Conservation (phyloP, 164 flowering plant genomes). For the Berberis thunbergii region DNA sequence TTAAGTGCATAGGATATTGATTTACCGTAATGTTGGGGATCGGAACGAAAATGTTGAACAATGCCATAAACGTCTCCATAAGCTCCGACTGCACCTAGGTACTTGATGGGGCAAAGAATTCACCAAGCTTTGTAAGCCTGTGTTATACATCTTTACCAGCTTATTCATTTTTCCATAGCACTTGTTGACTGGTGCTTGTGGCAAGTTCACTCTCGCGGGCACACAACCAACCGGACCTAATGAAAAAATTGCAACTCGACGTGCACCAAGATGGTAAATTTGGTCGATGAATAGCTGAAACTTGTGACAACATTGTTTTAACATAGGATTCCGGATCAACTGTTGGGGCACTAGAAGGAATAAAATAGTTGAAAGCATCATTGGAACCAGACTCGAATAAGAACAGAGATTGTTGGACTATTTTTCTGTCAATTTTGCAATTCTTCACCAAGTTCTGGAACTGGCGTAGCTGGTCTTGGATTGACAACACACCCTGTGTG, state of each 20-base stretch:
- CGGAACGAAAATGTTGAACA: constrained; percentile 27
- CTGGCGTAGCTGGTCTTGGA: constrained; percentile 47
- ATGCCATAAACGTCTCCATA: constrained; percentile 41
- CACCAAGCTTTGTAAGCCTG: constrained; percentile 36
- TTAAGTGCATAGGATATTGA: not conserved
- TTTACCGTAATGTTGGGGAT: constrained; percentile 43
- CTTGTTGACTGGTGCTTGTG: constrained; percentile 24
- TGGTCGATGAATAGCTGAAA: constrained; percentile 16
- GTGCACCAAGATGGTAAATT: constrained; percentile 50
- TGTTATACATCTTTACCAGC: constrained; percentile 43
- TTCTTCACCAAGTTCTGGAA: constrained; percentile 31
- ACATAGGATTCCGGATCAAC: constrained; percentile 36
- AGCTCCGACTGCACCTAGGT: constrained; percentile 38
- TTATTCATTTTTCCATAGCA: constrained; percentile 48
- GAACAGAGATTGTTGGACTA: constrained; percentile 37
- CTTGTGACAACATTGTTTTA: constrained; percentile 43
- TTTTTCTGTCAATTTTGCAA: constrained; percentile 26
- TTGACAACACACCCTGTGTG: constrained; percentile 43
- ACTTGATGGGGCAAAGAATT: constrained; percentile 22
- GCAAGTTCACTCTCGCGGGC: constrained; percentile 48
- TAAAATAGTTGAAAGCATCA: constrained; percentile 51
- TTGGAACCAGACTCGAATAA: constrained; percentile 64
- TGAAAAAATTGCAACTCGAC: constrained; percentile 36
- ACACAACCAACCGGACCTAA: constrained; percentile 74
- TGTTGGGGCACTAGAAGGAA: constrained; percentile 13